Conservation (phyloP, 176 grass and related monocot species). For the Aegilops tauschii region DNA sequence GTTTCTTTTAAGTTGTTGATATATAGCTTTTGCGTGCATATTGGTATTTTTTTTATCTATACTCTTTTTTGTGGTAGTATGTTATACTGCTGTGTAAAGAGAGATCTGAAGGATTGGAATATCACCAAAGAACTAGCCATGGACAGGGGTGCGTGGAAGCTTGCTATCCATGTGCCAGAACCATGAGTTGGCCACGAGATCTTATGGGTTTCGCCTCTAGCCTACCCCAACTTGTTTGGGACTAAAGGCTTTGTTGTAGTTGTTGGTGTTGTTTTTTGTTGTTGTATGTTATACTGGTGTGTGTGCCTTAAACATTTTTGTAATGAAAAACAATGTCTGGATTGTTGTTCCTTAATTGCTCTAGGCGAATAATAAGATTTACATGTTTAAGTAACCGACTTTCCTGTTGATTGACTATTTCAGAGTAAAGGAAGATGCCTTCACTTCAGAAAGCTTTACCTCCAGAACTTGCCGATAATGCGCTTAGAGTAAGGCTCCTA, state of each 20-base stretch:
- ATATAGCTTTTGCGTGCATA: neutral
- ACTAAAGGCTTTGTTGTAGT: too few species aligned
- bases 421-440: conserved; percentile 50
- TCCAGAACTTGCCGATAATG: conserved; percentile 76
- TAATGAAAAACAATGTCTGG: neutral
- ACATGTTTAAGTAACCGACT: neutral
- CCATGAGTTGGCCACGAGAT: too few species aligned
- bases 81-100: neutral
- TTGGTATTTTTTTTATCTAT: neutral
- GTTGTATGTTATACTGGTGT: neutral
- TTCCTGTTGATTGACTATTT: neutral
- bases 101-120: too few species aligned
- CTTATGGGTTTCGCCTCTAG: too few species aligned
- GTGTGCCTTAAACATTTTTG: neutral
- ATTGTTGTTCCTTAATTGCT: neutral
- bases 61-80: conserved; percentile 9
- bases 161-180: too few species aligned
- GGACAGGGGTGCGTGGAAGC: too few species aligned
- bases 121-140: too few species aligned
- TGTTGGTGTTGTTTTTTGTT: neutral
- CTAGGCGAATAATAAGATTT: neutral
- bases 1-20: neutral
- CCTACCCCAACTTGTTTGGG: too few species aligned
- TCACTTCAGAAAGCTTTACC: conserved; percentile 67
- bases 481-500: conserved; percentile 57